Evolutionary conservation across 345 rosid genomes (phyloP), one percentile per base, ranked within the genome.

Genomic region (Populus euphratica): DNA sequence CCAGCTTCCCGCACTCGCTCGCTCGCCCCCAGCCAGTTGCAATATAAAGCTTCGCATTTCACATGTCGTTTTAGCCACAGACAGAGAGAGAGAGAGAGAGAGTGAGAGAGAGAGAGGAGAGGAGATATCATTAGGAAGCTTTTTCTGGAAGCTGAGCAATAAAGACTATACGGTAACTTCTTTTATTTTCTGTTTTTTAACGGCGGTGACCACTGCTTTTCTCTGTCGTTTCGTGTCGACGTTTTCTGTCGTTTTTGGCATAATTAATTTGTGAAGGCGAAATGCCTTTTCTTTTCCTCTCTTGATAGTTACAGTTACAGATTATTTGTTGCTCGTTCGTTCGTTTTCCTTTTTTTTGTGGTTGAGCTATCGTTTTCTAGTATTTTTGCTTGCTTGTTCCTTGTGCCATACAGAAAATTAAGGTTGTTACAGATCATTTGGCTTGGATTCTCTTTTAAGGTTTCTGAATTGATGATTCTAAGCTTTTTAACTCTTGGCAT

Each of bases 1-100:
- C 33, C 65, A 50, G 61, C 70, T 79, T 80, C 85, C 81, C 80
- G 82, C 83, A 61, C 52, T 78, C 31, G 36, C 27, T 5, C n/a
- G 29, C 18, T 39, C 50, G 39, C 36, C 8, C 64, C 23, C 29
- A n/a, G 14, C 64, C 14, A 59, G 64, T 23, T 23, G 64, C 29
- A 59, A 5, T 10, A 9, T 59, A 59, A 59, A 59, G 64, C 64
- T n/a, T 59, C 29, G 1, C 64, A 59, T 4, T 59, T 23, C 64
- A 59, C 29, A 59, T 59, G 29, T 12, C 64, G 13, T 59, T 23
- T 59, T 56, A 21, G 23, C 62, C 62, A 8, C 6, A 4, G 0
- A n/a, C 29, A 56, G 63, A 56, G 63, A 56, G 11, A 0, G 3
- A 44, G 5, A 27, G 33, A 36, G 7, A 11, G 23, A 29, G 66